Base-by-base conservation (phyloP, 495 filamentous ascomycete genomes). In the Acidiella bohemica region DNA sequence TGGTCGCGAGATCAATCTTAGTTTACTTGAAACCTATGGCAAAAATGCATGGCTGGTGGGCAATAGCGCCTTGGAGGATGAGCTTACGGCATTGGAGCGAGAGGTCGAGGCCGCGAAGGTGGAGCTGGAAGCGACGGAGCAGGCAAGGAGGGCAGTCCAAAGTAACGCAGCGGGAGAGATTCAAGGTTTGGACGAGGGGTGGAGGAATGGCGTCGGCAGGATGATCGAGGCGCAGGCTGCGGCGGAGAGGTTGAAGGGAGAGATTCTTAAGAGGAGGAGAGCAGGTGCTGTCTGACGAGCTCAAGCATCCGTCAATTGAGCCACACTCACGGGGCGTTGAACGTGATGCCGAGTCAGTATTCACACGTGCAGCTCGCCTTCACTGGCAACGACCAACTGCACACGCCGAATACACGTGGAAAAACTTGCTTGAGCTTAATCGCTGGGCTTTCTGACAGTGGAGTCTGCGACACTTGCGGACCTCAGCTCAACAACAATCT, bases 31-130 rank as follows among this genome's bases (percentile, higher is more conserved):
- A 50, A 67, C 68, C 44, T 75, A 75, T 61, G 87, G 86, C 53
- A 84, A 81, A 64, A 93, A 92, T 61, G 80, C 81, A 10, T 95
- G 88, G 87, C 63, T 96, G 39, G 67, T 93, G 9, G 77, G 75
- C 5, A 96, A 96, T 60, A 68, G 71, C 43, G 73, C 84, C 41
- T 47, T 85, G 19, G 86, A 93, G 58, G 72, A 71, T 29, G 68
- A 84, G 20, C 63, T 95, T 36, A 66, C 70, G 12, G 60, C 53
- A 3, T 46, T 92, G n/a, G 88, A 95, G 67, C 68, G 66, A 45
- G 85, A 94, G 46, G 63, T 97, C 48, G 78, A 72, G 13, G 71
- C 64, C 21, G 59, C 64, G 18, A 77, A 75, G 62, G 61, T 65
- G 41, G 69, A 77, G 53, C 67, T 79, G 39, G 84, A 90, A 58